These are phyloP conservation scores for Pseudohalonectria lignicola DNA, from an alignment of 2,329 filamentous ascomycete genomes.

Conservation along the genomic window DNA sequence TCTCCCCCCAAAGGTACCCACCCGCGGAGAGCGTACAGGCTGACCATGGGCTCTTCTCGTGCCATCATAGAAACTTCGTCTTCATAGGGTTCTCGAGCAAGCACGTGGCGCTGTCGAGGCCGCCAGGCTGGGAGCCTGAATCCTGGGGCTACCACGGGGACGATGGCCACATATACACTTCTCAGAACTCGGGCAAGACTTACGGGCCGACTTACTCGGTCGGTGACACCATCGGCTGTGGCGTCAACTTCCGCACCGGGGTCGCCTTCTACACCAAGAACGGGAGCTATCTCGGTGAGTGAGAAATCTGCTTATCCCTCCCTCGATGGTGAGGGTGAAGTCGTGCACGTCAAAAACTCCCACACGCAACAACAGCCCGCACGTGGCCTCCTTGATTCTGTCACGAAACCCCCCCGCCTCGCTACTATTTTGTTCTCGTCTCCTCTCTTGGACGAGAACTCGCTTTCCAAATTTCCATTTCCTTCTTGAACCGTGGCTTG, in stretches of 20 bases:
- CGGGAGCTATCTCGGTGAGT: conserved; percentile 42
- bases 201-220: conserved; percentile 46
- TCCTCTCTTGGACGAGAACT: too few relatives aligned
- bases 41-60: not conserved
- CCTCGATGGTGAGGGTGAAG: too few relatives aligned
- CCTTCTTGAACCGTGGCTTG: not conserved
- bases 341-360: too few relatives aligned
- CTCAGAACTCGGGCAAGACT: conserved; percentile 41
- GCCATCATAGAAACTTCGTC: conserved; percentile 44
- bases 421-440: too few relatives aligned
- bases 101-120: conserved; percentile 39
- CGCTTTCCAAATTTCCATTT: too few relatives aligned
- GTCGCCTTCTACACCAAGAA: conserved; percentile 62
- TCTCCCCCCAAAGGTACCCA: not conserved
- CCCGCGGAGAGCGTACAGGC: too few relatives aligned
- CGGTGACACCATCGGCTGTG: conserved; percentile 52
- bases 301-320: not conserved
- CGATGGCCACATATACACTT: conserved; percentile 50
- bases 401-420: too few relatives aligned
- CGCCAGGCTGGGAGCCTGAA: conserved; percentile 56
- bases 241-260: conserved; percentile 53
- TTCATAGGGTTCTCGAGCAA: conserved; percentile 51
- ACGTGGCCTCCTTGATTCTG: too few relatives aligned
- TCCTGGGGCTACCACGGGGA: conserved; percentile 62
- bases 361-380: too few relatives aligned